Evolutionary conservation across 768 basidiomycete genomes (phyloP), one percentile per base, ranked within the genome.

Genomic region (Phylloporus rhodoxanthus): DNA sequence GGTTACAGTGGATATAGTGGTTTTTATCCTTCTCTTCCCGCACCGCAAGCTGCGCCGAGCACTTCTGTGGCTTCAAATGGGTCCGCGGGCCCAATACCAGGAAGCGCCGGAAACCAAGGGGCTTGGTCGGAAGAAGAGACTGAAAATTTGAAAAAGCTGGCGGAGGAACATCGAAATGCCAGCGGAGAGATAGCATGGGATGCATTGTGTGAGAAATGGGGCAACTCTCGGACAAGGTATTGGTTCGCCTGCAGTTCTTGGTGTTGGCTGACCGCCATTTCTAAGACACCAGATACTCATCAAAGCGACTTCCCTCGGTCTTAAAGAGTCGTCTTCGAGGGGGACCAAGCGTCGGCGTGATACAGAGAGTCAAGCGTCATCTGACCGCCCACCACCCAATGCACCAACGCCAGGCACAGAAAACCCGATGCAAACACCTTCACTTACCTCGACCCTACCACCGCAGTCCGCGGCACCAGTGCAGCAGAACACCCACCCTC

Each of bases 41-140:
- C 54, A 14, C 36, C 60, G 10, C 60, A 56, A 53, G 54, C 67
- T 43, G 61, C 59, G 14, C 57, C 63, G 15, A 60, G 59, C 33
- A 53, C 57, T 21, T 53, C 66, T 50, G 59, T 68, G 15, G 56
- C 59, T 43, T 55, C 60, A 28, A 60, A 64, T 57, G 41, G 51
- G 53, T 43, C 59, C 29, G 37, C 43, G 0, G 56, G 49, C 15
- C 47, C 53, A 2, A 48, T 55, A 39, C 56, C 57, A 5, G 63
- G 59, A 36, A 67, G 59, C 26, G 71, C 65, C 19, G 76, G 78
- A 51, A 81, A 81, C 47, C 82, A 84, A 44, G 87, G 86, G 0
- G 74, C 84, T 7, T 91, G 88, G 89, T 78, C 84, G 3, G 84
- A 87, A 7, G 85, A 85, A 51, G 89, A 91, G 61, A 79, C 77